Conservation (phyloP, 164 flowering plant species). For the Annona squamosa region DNA sequence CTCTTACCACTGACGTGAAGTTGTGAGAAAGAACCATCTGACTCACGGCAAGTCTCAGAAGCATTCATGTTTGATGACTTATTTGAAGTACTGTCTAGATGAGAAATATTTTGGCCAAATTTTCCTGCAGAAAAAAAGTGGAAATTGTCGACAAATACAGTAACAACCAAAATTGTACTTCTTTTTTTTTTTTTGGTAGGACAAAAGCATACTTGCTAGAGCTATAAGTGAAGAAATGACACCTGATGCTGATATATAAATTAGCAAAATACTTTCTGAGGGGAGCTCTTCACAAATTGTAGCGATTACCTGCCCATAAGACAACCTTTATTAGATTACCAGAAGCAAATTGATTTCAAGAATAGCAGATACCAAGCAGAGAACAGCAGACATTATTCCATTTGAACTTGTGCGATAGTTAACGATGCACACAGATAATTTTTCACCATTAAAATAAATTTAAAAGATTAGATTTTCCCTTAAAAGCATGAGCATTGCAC, state of each 20-base stretch:
- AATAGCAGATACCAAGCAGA: not conserved
- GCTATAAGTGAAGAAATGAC: conserved; percentile 7
- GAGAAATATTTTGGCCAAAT: conserved; percentile 26
- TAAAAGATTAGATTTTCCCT: not conserved
- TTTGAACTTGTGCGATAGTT: not conserved
- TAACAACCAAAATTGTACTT: too few species aligned
- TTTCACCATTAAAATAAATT: not conserved
- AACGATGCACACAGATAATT: not conserved
- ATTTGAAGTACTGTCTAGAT: conserved; percentile 38
- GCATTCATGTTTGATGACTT: conserved; percentile 37
- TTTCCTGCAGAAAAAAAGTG: conserved; percentile 41
- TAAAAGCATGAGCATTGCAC: not conserved
- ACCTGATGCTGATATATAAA: conserved; percentile 92
- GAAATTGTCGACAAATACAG: not conserved
- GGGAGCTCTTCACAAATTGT: conserved; percentile 85
- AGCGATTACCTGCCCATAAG: conserved; percentile 65
- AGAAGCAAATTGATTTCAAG: not conserved
- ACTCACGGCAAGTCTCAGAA: conserved; percentile 28
- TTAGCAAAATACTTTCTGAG: conserved; percentile 61
- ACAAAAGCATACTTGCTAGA: not conserved
- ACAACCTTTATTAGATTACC: not conserved
- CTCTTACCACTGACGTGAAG: conserved; percentile 26
- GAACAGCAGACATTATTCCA: not conserved
- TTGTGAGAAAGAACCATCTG: conserved; percentile 22
- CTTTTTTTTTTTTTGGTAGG: not conserved